Percentiles rank a stretch among this genome's conserved stretches.
Conservation (phyloP, 176 grass and related monocot genomes). For the Carex pumila region DNA sequence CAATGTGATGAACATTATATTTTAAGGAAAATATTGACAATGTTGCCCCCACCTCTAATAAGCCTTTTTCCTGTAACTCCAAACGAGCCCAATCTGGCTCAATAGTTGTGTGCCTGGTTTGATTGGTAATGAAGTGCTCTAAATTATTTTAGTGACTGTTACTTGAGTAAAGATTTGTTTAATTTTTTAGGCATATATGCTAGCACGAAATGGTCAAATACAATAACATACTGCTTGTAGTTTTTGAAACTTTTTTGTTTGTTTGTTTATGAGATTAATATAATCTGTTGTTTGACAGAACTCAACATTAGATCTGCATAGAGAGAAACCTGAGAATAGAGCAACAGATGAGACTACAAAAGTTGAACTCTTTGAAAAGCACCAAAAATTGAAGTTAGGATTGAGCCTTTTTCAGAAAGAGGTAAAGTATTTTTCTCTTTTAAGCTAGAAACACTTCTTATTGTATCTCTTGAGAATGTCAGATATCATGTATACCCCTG, state of each 20-base stretch:
- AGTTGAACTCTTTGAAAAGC: slow-evolving; percentile 58
- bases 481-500: background rate
- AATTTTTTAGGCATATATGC: background rate
- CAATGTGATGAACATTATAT: background rate
- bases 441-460: background rate
- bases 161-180: background rate
- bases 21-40: background rate
- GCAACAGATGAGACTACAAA: slow-evolving; percentile 26
- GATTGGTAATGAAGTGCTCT: background rate
- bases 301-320: background rate
- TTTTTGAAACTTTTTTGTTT: background rate
- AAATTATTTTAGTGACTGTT: background rate
- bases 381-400: slow-evolving; percentile 50
- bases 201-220: background rate
- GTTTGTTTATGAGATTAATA: background rate
- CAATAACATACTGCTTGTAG: background rate
- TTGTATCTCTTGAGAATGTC: background rate
- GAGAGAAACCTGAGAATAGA: slow-evolving; percentile 15
- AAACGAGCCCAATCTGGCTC: background rate
- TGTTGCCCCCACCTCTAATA: background rate
- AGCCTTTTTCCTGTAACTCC: background rate
- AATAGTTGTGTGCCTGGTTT: background rate
- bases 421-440: slow-evolving; percentile 34
- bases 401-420: slow-evolving; percentile 79
- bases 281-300: slow-evolving; percentile 5